Evolutionary conservation across 495 filamentous ascomycete species (phyloP).

Genomic region (Lindgomyces ingoldianus): DNA sequence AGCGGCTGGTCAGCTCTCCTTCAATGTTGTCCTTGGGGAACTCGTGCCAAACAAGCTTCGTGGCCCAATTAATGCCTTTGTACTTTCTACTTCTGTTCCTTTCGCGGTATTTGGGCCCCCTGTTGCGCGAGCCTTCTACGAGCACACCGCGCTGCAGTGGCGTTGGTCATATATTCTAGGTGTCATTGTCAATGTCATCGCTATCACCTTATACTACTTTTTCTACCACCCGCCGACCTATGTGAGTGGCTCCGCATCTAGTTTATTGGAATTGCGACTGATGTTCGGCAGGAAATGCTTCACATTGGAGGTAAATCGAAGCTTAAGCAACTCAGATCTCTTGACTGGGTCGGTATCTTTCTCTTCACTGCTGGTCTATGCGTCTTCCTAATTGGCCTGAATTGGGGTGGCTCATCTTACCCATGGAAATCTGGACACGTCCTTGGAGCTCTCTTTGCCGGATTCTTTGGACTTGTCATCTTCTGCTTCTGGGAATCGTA

Average conservation of each 20-base stretch:
- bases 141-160: constrained; percentile 47
- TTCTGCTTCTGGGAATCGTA: constrained; percentile 35
- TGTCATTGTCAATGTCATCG: constrained; percentile 47
- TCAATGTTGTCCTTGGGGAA: constrained; percentile 45
- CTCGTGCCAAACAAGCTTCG: constrained; percentile 52
- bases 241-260: constrained; percentile 44
- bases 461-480: constrained; percentile 24
- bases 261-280: constrained; percentile 24
- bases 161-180: constrained; percentile 52
- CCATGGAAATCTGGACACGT: constrained; percentile 41
- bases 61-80: constrained; percentile 44
- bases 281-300: constrained; percentile 21
- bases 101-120: constrained; percentile 50
- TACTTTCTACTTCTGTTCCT: constrained; percentile 44
- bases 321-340: constrained; percentile 40
- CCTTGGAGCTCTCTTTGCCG: constrained; percentile 29
- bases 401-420: constrained; percentile 38
- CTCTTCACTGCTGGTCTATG: constrained; percentile 50
- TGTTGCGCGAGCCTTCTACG: constrained; percentile 47
- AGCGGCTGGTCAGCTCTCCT: constrained; percentile 40
- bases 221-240: constrained; percentile 32
- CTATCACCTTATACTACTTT: constrained; percentile 45
- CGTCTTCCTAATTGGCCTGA: constrained; percentile 52
- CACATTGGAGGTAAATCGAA: constrained; percentile 24
- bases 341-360: constrained; percentile 51